Evolutionary conservation across 176 grass and related monocot genomes (phyloP).

Genomic region (Urochloa ruziziensis): DNA sequence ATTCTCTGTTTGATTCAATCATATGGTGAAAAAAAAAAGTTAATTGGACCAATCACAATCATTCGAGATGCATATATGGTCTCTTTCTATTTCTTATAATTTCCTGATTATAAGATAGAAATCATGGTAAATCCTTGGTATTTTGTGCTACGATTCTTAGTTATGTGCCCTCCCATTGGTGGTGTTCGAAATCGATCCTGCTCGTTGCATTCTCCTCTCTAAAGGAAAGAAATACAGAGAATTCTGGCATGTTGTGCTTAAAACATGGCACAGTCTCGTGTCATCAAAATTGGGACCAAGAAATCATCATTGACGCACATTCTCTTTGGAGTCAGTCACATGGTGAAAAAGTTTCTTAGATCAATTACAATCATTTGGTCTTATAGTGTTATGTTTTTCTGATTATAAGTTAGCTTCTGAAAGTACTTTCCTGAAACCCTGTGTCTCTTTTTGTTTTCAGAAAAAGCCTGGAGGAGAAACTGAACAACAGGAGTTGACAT

Average conservation of each 20-base stretch:
- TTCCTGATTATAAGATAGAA: neutral
- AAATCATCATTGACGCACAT: neutral
- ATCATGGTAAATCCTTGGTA: neutral
- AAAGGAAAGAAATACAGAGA: slow-evolving; percentile 5
- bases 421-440: neutral
- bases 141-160: neutral
- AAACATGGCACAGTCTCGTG: neutral
- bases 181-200: neutral
- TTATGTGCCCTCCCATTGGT: neutral
- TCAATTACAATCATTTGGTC: neutral
- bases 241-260: neutral
- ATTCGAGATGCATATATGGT: too few relatives aligned
- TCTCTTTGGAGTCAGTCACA: neutral
- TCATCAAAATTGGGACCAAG: neutral
- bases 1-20: neutral
- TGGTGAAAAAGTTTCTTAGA: neutral
- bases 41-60: neutral
- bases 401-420: neutral
- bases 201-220: neutral
- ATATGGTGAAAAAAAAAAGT: neutral
- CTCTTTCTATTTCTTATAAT: too few relatives aligned
- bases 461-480: slow-evolving; percentile 60
- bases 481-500: slow-evolving; percentile 53
- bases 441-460: slow-evolving; percentile 30
- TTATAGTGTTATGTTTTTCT: neutral